Base-by-base conservation (phyloP, 2,329 filamentous ascomycete genomes). In the Hirsutella thompsonii region DNA sequence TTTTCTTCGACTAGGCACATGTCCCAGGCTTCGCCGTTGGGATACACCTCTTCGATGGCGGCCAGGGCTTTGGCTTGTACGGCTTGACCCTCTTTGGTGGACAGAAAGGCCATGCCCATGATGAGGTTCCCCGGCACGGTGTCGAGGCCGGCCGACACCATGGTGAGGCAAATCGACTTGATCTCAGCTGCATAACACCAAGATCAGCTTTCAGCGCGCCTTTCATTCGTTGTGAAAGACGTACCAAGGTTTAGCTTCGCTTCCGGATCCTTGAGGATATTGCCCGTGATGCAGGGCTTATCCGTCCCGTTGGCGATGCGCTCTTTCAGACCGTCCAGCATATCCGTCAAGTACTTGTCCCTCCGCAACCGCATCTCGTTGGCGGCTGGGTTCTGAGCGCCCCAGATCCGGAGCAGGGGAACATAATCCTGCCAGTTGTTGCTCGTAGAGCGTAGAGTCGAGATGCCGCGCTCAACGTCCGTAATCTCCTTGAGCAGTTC, bases 381-480 rank as follows among this genome's bases (percentile, higher is more conserved):
- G 0, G 83, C 81, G 38, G 76, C 70, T 3, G 67, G 66, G 51
- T 76, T 86, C 47, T 70, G 70, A 26, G 68, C 74, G 2, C 78
- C 72, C 48, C 76, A 70, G 2, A 87, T 57, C 21, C 85, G 70
- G 45, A 92, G 56, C 5, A 89, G 52, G 0, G 85, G 83, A n/a
- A 92, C 75, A 49, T 90, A 90, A 52, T 92, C 85, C 52, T 86
- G 81, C 76, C 82, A 85, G 56, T 90, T 90, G 54, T 88, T 86
- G 51, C 80, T 85, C 0, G 83, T 90, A 20, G 76, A 83, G 37
- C 85, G 67, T 54, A 89, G 82, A 50, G 84, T 84, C 40, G 79
- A 81, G 20, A 92, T 78, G 5, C 77, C 79, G 23, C 83, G 72
- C 57, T 90, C 85, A 3, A 90, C 83, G 37, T 79, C 68, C 0